Conservation (phyloP, 768 basidiomycete species). For the Steccherinum ochraceum region DNA sequence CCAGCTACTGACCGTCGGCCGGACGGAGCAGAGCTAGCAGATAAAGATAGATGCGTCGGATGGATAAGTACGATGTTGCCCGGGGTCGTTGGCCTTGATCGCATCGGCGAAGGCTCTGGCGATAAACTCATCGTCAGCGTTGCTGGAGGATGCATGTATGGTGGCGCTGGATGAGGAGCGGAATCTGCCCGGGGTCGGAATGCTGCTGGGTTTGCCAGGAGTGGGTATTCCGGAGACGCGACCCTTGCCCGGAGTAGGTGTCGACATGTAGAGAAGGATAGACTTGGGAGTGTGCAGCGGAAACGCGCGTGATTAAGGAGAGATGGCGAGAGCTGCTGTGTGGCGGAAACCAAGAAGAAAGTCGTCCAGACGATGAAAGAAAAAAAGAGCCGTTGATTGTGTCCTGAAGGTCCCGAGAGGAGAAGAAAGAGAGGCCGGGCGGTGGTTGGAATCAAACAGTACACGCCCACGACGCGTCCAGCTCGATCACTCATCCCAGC, state of each 20-base stretch:
- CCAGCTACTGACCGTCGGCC: slow-evolving; percentile 43
- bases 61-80: slow-evolving; percentile 49
- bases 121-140: slow-evolving; percentile 50
- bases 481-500: not conserved
- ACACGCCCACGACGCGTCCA: too few relatives aligned
- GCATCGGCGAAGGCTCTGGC: slow-evolving; percentile 75
- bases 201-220: slow-evolving; percentile 40
- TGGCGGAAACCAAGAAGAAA: not conserved
- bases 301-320: not conserved
- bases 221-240: slow-evolving; percentile 40
- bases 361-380: not conserved
- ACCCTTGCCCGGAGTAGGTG: slow-evolving; percentile 34
- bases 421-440: too few relatives aligned
- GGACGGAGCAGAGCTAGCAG: slow-evolving; percentile 32
- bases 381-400: not conserved
- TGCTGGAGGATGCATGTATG: slow-evolving; percentile 20
- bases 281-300: too few relatives aligned
- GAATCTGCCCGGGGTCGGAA: slow-evolving; percentile 68
- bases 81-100: slow-evolving; percentile 75
- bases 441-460: too few relatives aligned
- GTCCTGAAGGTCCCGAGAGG: not conserved
- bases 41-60: slow-evolving; percentile 41
- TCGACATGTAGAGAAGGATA: slow-evolving; percentile 27
- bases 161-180: slow-evolving; percentile 53
- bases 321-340: slow-evolving; percentile 3